Base-by-base conservation (phyloP, 805 yeast genomes). In the Schwanniomyces yamadae region DNA sequence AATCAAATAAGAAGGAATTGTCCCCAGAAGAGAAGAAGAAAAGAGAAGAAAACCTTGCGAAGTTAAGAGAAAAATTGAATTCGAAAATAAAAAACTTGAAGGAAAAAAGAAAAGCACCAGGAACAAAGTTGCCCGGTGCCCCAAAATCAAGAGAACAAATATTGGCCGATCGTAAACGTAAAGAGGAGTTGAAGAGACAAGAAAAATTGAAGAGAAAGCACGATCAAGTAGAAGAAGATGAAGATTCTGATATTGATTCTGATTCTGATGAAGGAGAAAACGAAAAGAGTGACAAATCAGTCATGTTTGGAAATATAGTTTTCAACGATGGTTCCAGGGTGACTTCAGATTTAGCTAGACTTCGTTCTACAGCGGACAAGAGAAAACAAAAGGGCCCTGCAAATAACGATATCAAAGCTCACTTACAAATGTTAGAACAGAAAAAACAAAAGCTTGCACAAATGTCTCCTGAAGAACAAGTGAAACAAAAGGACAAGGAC, bases 21-120 rank as follows among this genome's bases (percentile, higher is more conserved):
- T 55, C 71, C 1, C 69, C 73, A 26, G 79, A 75, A 58, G 78
- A 78, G 48, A 61, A 75, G 53, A 57, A 55, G 42, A 70, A 64
- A 38, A 75, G 65, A 36, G 69, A 73, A 31, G 77, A 73, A 40
- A 77, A 80, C 24, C 63, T 88, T 32, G 75, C 75, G 4, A 83
- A 78, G 47, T 71, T 93, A 41, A 79, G 90, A 52, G 83, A 81
- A n/a, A 84, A 84, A 57, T 73, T 93, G 28, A 82, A 91, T 19
- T 75, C 74, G 12, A 86, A 80, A 57, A 90, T 93, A 45, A 75
- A 68, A 38, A 64, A 63, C 6, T 52, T 93, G 64, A 79, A 81
- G 47, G 89, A 82, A 37, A 84, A 78, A 61, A 80, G 99, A 57
- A 90, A 84, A 52, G 99, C 98, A 1, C 93, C 95, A 1, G 98